Conservation (phyloP, 768 basidiomycete species). For the Pleurotus eryngii region DNA sequence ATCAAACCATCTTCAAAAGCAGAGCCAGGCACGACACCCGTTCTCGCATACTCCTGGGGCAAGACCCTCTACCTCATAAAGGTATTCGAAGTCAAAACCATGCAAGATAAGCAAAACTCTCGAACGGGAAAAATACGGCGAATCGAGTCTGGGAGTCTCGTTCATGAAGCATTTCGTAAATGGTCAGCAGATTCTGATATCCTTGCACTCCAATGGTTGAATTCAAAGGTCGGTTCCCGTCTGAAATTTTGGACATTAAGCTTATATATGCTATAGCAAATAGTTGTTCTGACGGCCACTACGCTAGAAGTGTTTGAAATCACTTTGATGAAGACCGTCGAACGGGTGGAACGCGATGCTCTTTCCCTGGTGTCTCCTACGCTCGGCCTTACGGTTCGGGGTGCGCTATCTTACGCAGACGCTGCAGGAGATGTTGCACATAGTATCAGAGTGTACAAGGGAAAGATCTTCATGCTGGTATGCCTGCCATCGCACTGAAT, state of each 20-base stretch:
- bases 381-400: constrained; percentile 41
- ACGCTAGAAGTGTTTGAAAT: constrained; percentile 72
- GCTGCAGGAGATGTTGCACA: constrained; percentile 55
- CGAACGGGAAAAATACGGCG: constrained; percentile 59
- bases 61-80: constrained; percentile 58
- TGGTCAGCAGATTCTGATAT: constrained; percentile 65
- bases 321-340: constrained; percentile 52
- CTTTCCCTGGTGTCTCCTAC: constrained; percentile 54
- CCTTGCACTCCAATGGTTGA: constrained; percentile 84
- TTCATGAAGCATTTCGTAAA: constrained; percentile 55
- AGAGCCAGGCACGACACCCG: constrained; percentile 42
- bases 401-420: constrained; percentile 44
- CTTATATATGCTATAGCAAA: constrained; percentile 47
- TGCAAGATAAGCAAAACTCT: constrained; percentile 45
- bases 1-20: constrained; percentile 20
- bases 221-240: constrained; percentile 70
- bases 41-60: constrained; percentile 87
- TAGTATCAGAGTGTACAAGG: constrained; percentile 80
- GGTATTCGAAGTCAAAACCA: constrained; percentile 57
- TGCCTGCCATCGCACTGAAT: constrained; percentile 22
- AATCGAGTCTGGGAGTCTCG: constrained; percentile 61
- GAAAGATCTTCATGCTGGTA: constrained; percentile 88
- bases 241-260: not conserved
- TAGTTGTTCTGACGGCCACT: constrained; percentile 54
- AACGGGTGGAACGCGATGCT: constrained; percentile 57